These are phyloP conservation scores for Crithidia brevicula DNA, from an alignment of 208 protist species.

Conservation along the genomic window DNA sequence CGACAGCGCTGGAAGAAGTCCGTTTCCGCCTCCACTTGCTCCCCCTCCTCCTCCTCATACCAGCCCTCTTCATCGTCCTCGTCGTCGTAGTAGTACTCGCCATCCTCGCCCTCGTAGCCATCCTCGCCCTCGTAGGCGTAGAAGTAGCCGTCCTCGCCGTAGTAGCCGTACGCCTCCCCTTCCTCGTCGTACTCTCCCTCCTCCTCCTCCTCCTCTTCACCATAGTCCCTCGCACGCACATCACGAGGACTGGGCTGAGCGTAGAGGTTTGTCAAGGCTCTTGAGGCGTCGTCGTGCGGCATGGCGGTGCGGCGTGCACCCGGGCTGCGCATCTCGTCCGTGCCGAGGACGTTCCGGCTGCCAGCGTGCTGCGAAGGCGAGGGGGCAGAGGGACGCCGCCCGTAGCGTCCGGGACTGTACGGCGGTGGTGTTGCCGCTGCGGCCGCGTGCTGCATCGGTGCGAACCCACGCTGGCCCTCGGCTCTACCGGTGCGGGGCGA, in stretches of 20 bases:
- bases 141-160: conserved; percentile 38
- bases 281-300: too few species aligned
- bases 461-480: neutral
- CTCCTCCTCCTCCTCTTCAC: conserved; percentile 10
- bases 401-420: neutral
- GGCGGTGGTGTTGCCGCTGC: neutral
- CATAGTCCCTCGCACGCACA: neutral
- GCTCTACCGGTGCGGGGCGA: neutral
- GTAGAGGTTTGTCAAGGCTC: too few species aligned
- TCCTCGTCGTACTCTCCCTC: conserved; percentile 19
- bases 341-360: too few species aligned
- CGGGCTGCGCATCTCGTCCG: neutral
- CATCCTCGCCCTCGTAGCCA: conserved; percentile 26
- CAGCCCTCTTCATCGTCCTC: conserved; percentile 10
- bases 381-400: neutral
- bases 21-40: conserved; percentile 26
- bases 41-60: conserved; percentile 22
- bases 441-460: neutral
- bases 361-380: neutral
- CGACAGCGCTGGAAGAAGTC: conserved; percentile 34
- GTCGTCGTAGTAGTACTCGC: conserved; percentile 24
- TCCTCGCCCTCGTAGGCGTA: conserved; percentile 41
- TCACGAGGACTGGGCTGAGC: too few species aligned
- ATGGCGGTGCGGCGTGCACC: neutral
- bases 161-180: conserved; percentile 43